A percentile compares a stretch with the other conserved stretches of the same genome.
Evolutionary conservation across 179 eudicot genomes (phyloP).

Genomic region (Carnegiea gigantea): DNA sequence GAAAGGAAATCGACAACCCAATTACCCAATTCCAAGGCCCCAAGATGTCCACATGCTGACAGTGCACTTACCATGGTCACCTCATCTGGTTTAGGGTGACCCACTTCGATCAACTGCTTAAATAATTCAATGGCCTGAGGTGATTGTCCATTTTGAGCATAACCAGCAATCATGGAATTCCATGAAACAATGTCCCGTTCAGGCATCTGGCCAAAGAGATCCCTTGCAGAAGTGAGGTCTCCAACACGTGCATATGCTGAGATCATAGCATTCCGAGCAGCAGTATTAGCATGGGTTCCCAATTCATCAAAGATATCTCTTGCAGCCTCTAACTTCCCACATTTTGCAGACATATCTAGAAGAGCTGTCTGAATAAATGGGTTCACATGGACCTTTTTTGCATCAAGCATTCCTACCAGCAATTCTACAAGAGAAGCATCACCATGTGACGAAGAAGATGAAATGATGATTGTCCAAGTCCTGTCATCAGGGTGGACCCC

Average conservation of each 20-base stretch:
- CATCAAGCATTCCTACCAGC: background rate
- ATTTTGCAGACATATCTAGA: background rate
- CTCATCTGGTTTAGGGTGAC: background rate
- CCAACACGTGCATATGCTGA: background rate
- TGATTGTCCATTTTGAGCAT: background rate
- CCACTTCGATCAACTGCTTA: background rate
- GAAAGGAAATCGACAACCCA: background rate
- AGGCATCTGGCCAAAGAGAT: background rate
- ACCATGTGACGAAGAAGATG: background rate
- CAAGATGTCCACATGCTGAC: background rate
- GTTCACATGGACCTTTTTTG: background rate
- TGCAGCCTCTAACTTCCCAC: background rate
- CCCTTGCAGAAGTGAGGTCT: background rate
- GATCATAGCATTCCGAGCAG: background rate
- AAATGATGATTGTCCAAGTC: background rate
- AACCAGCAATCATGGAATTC: background rate
- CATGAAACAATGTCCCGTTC: background rate
- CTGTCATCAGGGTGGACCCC: background rate
- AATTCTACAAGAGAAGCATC: background rate
- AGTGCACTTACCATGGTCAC: background rate
- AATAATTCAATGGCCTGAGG: background rate
- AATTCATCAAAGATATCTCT: background rate
- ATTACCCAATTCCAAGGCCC: background rate
- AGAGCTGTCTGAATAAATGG: conserved; percentile 1
- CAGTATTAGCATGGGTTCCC: background rate